phyloP scores from a whole-genome alignment of 148 eudicot genomes.

The Linanthus parryae region DNA sequence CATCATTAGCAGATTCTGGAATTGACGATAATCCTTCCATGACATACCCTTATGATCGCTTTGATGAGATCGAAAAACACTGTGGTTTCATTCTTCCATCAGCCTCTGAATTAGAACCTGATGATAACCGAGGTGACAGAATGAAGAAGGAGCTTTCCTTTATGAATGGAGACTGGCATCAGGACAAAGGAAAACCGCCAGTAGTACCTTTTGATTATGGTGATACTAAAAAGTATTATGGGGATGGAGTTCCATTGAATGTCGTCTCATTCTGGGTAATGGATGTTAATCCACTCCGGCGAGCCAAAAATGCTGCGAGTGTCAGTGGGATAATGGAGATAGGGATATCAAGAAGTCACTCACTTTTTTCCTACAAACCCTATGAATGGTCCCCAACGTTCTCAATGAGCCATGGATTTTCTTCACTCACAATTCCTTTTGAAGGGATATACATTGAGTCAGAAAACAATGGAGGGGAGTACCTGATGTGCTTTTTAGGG shows the following conservation, averaged over 20 bases:
- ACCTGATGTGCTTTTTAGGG: constrained; percentile 11
- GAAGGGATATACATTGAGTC: constrained; percentile 12
- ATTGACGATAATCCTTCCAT: neutral
- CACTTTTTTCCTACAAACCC: constrained; percentile 1
- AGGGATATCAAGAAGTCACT: constrained; percentile 8
- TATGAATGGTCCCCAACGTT: constrained; percentile 8
- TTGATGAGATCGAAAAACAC: constrained; percentile 2
- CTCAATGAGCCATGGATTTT: constrained; percentile 1
- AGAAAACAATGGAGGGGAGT: constrained; percentile 10
- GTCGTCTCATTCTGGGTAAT: constrained; percentile 8
- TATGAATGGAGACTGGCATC: constrained; percentile 24
- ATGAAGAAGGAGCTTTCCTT: too few species aligned
- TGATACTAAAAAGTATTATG: neutral
- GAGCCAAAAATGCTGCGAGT: neutral
- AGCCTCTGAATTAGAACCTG: constrained; percentile 9
- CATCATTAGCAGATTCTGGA: neutral
- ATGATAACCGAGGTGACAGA: too few species aligned
- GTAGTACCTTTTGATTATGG: constrained; percentile 6
- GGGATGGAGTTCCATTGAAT: neutral
- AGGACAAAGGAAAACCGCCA: constrained; percentile 7
- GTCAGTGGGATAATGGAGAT: constrained; percentile 9
- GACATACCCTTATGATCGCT: neutral
- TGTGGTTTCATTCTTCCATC: constrained; percentile 3
- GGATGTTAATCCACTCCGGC: constrained; percentile 11
- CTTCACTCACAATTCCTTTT: constrained; percentile 12